Evolutionary conservation across 2,329 filamentous ascomycete genomes (phyloP), one percentile per base, ranked within the genome.

Genomic region (Aspergillus cejpii): DNA sequence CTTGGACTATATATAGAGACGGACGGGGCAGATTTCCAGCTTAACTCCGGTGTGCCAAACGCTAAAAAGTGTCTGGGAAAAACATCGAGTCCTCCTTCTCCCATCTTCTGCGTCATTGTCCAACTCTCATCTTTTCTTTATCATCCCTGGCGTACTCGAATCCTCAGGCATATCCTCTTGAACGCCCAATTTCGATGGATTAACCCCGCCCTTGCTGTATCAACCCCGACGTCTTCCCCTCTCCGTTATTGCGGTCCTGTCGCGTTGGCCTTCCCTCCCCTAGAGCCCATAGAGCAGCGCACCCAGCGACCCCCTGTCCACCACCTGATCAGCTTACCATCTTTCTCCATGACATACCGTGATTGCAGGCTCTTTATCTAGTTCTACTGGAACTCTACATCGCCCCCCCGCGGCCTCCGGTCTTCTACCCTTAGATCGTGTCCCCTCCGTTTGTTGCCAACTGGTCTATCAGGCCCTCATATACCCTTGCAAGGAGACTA

Each of bases 241-340:
- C 37, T n/a, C 37, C 14, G 5, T 21, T 39, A 20, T 21, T 4
- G 23, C 15, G n/a, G n/a, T 39, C n/a, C 37, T 39, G 10, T 24
- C 26, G 11, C 8, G 23, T 8, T 24, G 8, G 23, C 23, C 23
- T 24, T n/a, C n/a, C n/a, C n/a, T n/a, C n/a, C n/a, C n/a, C n/a
- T n/a, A n/a, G n/a, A n/a, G n/a, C 17, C 6, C 28, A 15, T 6
- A 31, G 28, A 31, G 28, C 28, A 31, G n/a, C 17, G 14, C n/a
- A n/a, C n/a, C n/a, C 31, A 34, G 31, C 5, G 31, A 34, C 17
- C 4, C 4, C 31, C 17, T 15, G 42, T 48, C 33, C 49, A 37
- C 41, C 42, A n/a, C 41, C 27, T 39, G 37, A 44, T 41, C 44
- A 41, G 41, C 44, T 34, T 24, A 34, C 17, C 28, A 24, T 24